Conservation (phyloP, 805 yeast genomes). For the Yueomyces sinensis region DNA sequence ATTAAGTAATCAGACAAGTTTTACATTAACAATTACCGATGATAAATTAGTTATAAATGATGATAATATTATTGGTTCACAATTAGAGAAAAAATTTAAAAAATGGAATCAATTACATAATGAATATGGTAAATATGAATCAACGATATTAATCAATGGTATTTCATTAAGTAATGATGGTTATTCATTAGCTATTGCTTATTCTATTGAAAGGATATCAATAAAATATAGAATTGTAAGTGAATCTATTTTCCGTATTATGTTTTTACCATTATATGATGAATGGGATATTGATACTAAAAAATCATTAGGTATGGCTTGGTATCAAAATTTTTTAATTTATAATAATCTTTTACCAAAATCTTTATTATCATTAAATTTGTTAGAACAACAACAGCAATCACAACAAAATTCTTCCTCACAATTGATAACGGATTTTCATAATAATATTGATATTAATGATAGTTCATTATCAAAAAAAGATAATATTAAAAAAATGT, state of each 20-base stretch:
- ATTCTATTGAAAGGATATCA: conserved; percentile 16
- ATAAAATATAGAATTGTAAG: conserved; percentile 19
- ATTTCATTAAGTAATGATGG: conserved; percentile 18
- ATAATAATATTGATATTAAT: no score
- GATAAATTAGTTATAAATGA: conserved; percentile 7
- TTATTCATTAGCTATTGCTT: conserved; percentile 16
- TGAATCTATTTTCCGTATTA: conserved; percentile 13
- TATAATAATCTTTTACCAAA: conserved; percentile 14
- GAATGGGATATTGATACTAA: conserved; percentile 15
- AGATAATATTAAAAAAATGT: no score
- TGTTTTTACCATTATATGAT: conserved; percentile 16
- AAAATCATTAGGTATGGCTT: conserved; percentile 18
- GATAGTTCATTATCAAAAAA: neutral
- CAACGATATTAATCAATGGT: conserved; percentile 17
- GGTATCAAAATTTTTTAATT: conserved; percentile 23
- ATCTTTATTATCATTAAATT: no score
- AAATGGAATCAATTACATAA: conserved; percentile 17
- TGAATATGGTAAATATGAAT: conserved; percentile 18
- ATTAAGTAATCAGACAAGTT: conserved; percentile 11
- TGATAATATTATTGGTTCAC: conserved; percentile 14
- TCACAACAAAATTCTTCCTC: neutral
- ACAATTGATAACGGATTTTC: neutral
- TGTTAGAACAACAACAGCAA: no score
- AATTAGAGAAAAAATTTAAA: conserved; percentile 15
- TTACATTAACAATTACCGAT: neutral